These are phyloP conservation scores for Aspergillus udagawae DNA, from an alignment of 2,329 filamentous ascomycete genomes.

Conservation along the genomic window DNA sequence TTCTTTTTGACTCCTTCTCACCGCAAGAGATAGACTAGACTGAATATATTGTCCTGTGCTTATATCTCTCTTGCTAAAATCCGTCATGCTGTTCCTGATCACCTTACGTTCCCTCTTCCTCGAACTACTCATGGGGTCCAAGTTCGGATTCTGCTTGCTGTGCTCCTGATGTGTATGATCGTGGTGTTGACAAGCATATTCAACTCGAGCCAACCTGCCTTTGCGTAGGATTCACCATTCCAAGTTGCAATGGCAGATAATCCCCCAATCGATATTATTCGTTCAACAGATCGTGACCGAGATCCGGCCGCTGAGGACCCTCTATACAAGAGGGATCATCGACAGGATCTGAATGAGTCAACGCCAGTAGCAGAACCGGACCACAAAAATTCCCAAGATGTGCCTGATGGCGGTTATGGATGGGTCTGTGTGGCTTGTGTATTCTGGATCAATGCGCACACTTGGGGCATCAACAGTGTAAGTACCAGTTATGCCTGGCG, in stretches of 20 bases:
- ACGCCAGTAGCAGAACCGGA: constrained; percentile 17
- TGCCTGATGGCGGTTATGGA: constrained; percentile 56
- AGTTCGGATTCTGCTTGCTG: neutral
- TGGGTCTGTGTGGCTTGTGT: constrained; percentile 57
- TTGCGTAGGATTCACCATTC: neutral
- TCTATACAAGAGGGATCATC: constrained; percentile 6
- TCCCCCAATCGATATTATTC: constrained; percentile 28
- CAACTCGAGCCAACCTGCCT: neutral
- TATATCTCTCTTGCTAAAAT: neutral
- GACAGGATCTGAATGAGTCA: constrained; percentile 4
- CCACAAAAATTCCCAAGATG: constrained; percentile 31
- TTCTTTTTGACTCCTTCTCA: neutral
- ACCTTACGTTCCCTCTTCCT: neutral
- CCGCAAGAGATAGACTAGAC: neutral
- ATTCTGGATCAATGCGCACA: constrained; percentile 63
- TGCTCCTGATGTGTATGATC: neutral
- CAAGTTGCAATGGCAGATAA: constrained; percentile 27
- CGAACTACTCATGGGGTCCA: neutral
- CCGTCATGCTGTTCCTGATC: neutral
- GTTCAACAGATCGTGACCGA: constrained; percentile 14
- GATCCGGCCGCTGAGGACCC: neutral
- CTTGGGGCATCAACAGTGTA: constrained; percentile 69
- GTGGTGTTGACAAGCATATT: neutral
- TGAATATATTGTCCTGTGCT: neutral
- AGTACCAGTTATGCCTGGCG: constrained; percentile 15